These are phyloP conservation scores for Clavispora asparagi DNA, from an alignment of 805 yeast species.

Conservation along the genomic window DNA sequence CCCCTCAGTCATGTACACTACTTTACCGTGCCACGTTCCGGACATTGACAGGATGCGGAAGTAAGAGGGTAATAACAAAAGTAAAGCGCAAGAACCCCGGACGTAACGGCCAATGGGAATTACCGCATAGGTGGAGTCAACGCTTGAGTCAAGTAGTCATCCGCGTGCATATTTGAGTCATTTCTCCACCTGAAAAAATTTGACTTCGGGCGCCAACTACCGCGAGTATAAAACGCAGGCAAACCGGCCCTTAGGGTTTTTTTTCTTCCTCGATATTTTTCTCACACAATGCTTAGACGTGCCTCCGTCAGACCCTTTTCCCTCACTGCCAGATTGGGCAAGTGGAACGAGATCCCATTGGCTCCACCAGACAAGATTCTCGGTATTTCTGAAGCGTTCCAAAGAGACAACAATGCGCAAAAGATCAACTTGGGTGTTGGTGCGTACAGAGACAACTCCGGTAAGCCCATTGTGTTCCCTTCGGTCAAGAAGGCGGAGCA, in stretches of 20 bases:
- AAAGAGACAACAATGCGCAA: slow-evolving; percentile 53
- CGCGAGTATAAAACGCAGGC: background rate
- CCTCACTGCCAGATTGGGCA: slow-evolving; percentile 13
- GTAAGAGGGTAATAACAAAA: too few relatives aligned
- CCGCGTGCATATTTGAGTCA: slow-evolving; percentile 10
- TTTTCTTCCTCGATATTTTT: background rate
- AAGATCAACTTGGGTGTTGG: slow-evolving; percentile 77
- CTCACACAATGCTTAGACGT: slow-evolving; percentile 13
- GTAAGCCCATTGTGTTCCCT: slow-evolving; percentile 86
- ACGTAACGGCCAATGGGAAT: background rate
- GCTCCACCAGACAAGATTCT: slow-evolving; percentile 83
- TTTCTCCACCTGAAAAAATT: slow-evolving; percentile 3
- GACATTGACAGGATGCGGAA: too few relatives aligned
- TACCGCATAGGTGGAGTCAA: background rate
- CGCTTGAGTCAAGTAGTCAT: slow-evolving; percentile 4
- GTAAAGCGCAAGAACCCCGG: too few relatives aligned
- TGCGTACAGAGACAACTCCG: slow-evolving; percentile 86
- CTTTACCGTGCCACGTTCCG: background rate
- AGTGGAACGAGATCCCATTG: slow-evolving; percentile 36
- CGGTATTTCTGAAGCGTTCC: slow-evolving; percentile 72
- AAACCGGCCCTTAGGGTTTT: background rate
- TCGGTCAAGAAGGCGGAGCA: slow-evolving; percentile 64
- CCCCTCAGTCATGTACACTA: background rate
- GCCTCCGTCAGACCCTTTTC: slow-evolving; percentile 12
- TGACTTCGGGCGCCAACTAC: background rate